A percentile compares a stretch with the other conserved stretches of the same genome.
These are phyloP conservation scores for Pleurotus giganteus DNA, from an alignment of 768 basidiomycete genomes.

Conservation along the genomic window DNA sequence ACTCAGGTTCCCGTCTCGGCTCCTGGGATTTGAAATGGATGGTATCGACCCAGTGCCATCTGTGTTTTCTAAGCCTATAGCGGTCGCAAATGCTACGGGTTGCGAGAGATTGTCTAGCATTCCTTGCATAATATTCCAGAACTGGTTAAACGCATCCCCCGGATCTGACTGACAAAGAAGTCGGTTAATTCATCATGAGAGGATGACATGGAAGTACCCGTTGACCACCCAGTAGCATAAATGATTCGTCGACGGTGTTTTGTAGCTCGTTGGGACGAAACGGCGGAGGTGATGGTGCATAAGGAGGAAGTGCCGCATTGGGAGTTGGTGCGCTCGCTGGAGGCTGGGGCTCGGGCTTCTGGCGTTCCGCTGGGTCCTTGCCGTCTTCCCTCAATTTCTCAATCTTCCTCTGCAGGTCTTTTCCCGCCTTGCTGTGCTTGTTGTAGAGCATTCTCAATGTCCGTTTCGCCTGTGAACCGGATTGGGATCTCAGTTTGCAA, in stretches of 20 bases:
- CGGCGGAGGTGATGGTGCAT: slow-evolving; percentile 47
- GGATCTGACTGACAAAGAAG: slow-evolving; percentile 60
- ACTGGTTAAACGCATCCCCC: slow-evolving; percentile 84
- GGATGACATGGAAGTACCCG: slow-evolving; percentile 44
- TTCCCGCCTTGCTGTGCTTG: slow-evolving; percentile 68
- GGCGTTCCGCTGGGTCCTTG: slow-evolving; percentile 72
- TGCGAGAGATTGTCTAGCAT: slow-evolving; percentile 86
- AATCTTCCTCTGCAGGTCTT: slow-evolving; percentile 71
- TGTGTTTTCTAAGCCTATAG: slow-evolving; percentile 54
- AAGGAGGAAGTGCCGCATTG: slow-evolving; percentile 27
- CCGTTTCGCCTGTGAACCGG: slow-evolving; percentile 61
- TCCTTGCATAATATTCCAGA: slow-evolving; percentile 86
- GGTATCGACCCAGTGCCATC: slow-evolving; percentile 13
- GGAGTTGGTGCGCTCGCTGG: slow-evolving; percentile 27
- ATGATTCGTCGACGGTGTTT: slow-evolving; percentile 80
- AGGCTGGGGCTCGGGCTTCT: slow-evolving; percentile 42
- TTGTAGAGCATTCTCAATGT: slow-evolving; percentile 74
- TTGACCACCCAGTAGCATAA: slow-evolving; percentile 81
- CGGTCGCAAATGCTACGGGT: slow-evolving; percentile 80
- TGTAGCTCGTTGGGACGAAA: slow-evolving; percentile 46
- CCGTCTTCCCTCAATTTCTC: slow-evolving; percentile 72
- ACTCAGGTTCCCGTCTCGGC: slow-evolving; percentile 51
- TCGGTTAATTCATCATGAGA: slow-evolving; percentile 3
- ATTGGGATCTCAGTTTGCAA: slow-evolving; percentile 10
- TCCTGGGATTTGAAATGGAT: slow-evolving; percentile 22